Evolutionary conservation across 2,329 filamentous ascomycete genomes (phyloP), one percentile per base, ranked within the genome.

Genomic region (Arthrobotrys conoides): DNA sequence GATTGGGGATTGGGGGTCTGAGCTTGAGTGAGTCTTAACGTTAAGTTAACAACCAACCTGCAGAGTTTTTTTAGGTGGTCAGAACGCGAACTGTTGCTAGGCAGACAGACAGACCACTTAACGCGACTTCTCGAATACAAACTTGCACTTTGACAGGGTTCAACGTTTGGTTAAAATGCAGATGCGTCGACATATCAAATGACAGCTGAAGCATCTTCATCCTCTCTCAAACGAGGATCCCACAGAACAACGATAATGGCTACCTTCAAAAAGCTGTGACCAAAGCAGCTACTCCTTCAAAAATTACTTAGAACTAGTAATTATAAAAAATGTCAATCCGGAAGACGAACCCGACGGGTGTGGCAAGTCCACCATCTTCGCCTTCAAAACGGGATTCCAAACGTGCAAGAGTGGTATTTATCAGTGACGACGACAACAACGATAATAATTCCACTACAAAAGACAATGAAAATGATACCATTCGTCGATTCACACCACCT

Each of bases 351-450:
- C 67, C 73, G 18, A 77, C 67, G 10, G 73, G 67, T 27, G 59
- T 68, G 16, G 61, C 73, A 24, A 77, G 67, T 33, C 73, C 73
- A 14, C 73, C 73, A 3, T 20, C 73, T n/a, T 77, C 73, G 9
- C 73, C 73, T 30, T 77, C 73, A 20, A 77, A 68, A 66, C 73
- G 67, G 12, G 51, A 68, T 38, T 71, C 73, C 18, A 77, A 77
- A 53, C 61, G 73, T 61, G 49, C 73, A 14, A 61, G 73, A 30
- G 3, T 30, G 44, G 61, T 77, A 18, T 68, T 77, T 20, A 5
- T 41, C 5, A 16, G 38, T 41, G 38, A 41, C 38, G 36, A 38
- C 10, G 36, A 38, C 10, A 14, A 38, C 10, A 67, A 59, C 18
- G 22, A 18, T 49, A 61, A 64, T n/a, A 24, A 18, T 18, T 16